These are phyloP conservation scores for Xylariaceae sp. DNA, from an alignment of 2,329 filamentous ascomycete species.

Conservation along the genomic window DNA sequence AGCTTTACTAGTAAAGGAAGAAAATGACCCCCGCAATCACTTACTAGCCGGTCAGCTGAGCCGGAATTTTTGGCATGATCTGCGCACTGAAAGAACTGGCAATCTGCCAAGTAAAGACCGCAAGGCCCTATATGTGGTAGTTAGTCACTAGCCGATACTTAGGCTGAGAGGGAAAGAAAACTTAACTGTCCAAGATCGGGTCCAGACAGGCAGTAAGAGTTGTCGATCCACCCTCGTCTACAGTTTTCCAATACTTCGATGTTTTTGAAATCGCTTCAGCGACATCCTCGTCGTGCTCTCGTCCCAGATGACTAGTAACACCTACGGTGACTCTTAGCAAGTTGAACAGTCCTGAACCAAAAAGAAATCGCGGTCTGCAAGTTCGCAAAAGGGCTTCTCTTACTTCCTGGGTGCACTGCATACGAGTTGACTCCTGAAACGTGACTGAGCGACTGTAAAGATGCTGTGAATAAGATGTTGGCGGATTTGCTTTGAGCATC, in stretches of 20 bases:
- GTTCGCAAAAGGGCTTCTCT: background rate
- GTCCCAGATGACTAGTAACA: slow-evolving; percentile 33
- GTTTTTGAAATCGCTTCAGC: slow-evolving; percentile 25
- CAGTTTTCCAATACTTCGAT: slow-evolving; percentile 30
- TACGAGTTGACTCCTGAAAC: slow-evolving; percentile 34
- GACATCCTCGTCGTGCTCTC: slow-evolving; percentile 33
- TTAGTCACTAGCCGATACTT: background rate
- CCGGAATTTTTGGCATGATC: slow-evolving; percentile 28
- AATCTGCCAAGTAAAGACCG: slow-evolving; percentile 37
- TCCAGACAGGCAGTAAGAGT: slow-evolving; percentile 35
- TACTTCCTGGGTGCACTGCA: slow-evolving; percentile 41
- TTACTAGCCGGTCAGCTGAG: slow-evolving; percentile 34
- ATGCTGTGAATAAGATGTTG: slow-evolving; percentile 43
- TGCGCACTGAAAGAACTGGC: slow-evolving; percentile 32
- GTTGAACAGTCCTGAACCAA: background rate
- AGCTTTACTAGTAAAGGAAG: no score
- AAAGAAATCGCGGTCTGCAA: no score
- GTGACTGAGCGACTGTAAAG: slow-evolving; percentile 34
- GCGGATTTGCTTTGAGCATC: slow-evolving; percentile 49
- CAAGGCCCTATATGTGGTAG: slow-evolving; percentile 22
- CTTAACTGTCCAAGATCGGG: slow-evolving; percentile 29
- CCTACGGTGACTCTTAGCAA: slow-evolving; percentile 19
- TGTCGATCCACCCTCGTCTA: slow-evolving; percentile 32
- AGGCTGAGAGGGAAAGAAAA: background rate
- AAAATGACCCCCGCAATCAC: no score